Conservation (phyloP, 176 grass and related monocot species). For the Rhynchospora breviuscula region DNA sequence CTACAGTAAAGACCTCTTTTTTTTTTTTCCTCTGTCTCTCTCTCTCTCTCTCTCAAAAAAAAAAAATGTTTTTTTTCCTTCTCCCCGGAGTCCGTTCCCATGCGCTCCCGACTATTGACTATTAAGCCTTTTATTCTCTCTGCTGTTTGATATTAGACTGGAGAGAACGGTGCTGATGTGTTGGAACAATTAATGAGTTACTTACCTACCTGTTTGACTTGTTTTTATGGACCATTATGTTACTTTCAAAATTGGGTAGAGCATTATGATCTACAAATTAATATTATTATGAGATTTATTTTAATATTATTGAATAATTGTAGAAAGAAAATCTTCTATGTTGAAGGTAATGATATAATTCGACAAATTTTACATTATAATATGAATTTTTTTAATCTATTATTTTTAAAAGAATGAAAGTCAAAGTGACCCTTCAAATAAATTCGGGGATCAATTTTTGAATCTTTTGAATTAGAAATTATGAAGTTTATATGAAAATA, state of each 20-base stretch:
- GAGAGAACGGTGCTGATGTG: background rate
- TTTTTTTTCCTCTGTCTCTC: background rate
- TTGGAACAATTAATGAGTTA: background rate
- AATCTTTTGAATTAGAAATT: too few relatives aligned
- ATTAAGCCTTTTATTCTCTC: background rate
- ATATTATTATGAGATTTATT: background rate
- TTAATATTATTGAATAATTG: background rate
- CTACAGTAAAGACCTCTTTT: background rate
- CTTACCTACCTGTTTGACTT: background rate
- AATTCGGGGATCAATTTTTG: too few relatives aligned
- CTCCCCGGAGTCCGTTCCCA: constrained; percentile 16
- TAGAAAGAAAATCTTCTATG: too few relatives aligned
- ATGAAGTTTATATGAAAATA: too few relatives aligned
- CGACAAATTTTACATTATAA: too few relatives aligned
- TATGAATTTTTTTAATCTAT: too few relatives aligned
- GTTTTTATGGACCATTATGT: background rate
- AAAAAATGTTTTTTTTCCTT: background rate
- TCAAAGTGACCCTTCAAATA: too few relatives aligned
- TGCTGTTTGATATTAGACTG: background rate
- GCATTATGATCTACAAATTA: background rate
- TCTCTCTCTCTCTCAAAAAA: background rate
- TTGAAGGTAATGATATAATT: too few relatives aligned
- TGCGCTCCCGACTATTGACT: constrained; percentile 45
- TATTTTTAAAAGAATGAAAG: too few relatives aligned
- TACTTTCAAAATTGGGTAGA: background rate